Evolutionary conservation across 164 flowering plant genomes (phyloP).

Genomic region (Santalum album): DNA sequence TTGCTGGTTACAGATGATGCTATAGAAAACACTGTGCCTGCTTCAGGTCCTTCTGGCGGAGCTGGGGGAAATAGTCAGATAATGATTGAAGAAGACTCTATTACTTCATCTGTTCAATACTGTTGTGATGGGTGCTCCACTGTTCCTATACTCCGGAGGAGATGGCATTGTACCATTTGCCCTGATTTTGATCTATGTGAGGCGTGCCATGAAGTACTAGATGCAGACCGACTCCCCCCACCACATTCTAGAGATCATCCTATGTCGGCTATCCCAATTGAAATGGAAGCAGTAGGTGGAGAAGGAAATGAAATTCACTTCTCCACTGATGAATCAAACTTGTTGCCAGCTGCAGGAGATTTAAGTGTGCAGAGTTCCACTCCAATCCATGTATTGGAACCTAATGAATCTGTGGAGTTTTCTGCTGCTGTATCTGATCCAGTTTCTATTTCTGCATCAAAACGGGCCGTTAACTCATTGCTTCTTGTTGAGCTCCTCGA

Average conservation of each 20-base stretch:
- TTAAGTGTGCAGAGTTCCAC: constrained; percentile 43
- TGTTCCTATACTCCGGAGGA: constrained; percentile 84
- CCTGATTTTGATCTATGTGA: constrained; percentile 99
- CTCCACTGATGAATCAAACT: constrained; percentile 52
- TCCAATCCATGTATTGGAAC: constrained; percentile 77
- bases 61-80: constrained; percentile 61
- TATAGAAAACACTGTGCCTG: constrained; percentile 40
- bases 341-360: constrained; percentile 39
- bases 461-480: constrained; percentile 80
- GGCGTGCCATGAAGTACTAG: constrained; percentile 86
- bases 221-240: constrained; percentile 86
- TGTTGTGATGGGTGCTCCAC: constrained; percentile 99
- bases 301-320: constrained; percentile 81
- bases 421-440: constrained; percentile 56
- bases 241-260: constrained; percentile 97
- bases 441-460: constrained; percentile 91
- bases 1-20: constrained; percentile 79
- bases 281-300: constrained; percentile 72
- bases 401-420: constrained; percentile 67
- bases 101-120: constrained; percentile 91
- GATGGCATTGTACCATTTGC: constrained; percentile 98
- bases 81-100: constrained; percentile 89
- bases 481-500: constrained; percentile 79
- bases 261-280: constrained; percentile 96
- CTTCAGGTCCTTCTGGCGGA: constrained; percentile 40